Percentiles rank a stretch among this genome's conserved stretches.
Evolutionary conservation across 2,329 filamentous ascomycete species (phyloP).

Genomic region (Fusarium guadeloupense): DNA sequence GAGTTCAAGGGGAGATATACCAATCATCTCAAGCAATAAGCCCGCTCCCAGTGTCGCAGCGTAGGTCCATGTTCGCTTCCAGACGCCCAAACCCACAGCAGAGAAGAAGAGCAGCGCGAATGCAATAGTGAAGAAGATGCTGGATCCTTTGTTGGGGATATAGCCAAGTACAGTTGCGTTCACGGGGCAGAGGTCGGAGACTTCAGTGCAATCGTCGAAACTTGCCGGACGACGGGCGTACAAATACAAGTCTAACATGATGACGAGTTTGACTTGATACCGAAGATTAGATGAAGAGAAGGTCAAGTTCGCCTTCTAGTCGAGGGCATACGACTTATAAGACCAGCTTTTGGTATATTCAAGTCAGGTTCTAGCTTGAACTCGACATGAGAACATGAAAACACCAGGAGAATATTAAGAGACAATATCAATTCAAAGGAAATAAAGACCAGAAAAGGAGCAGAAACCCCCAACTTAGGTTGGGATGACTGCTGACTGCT

Average conservation of each 20-base stretch:
- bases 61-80: constrained; percentile 66
- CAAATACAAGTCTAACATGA: constrained; percentile 27
- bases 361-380: too few relatives aligned
- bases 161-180: constrained; percentile 64
- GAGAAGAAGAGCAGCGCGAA: constrained; percentile 58
- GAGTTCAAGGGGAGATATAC: constrained; percentile 44
- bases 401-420: not conserved
- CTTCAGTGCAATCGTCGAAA: constrained; percentile 45
- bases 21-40: constrained; percentile 60
- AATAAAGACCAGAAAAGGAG: not conserved
- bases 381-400: not conserved
- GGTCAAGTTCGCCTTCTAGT: constrained; percentile 8
- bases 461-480: not conserved
- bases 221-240: constrained; percentile 25
- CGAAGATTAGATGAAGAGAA: too few relatives aligned
- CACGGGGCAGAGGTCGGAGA: constrained; percentile 60
- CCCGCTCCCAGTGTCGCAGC: constrained; percentile 60
- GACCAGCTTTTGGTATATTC: not conserved
- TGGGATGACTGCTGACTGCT: too few relatives aligned
- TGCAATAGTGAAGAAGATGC: constrained; percentile 61
- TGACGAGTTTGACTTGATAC: not conserved
- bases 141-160: constrained; percentile 64
- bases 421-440: too few relatives aligned
- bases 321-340: constrained; percentile 2
- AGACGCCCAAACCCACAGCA: constrained; percentile 55